Base-by-base conservation (phyloP, 306 rosid genomes). In the Prunus mume region DNA sequence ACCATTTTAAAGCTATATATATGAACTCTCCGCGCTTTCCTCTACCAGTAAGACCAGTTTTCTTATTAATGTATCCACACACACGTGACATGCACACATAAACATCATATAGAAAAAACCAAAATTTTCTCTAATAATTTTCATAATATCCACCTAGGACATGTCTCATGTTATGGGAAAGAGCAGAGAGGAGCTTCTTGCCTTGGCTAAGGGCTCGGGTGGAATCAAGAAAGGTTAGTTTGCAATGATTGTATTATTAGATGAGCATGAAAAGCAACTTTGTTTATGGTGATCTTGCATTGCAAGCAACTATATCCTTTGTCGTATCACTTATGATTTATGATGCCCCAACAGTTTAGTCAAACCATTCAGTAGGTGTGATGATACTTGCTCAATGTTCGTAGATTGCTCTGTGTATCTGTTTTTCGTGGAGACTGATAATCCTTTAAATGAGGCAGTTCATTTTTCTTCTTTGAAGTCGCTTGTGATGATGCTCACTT, bases 1-100 rank as follows among this genome's bases (percentile, higher is more conserved):
- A 87, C 57, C 98, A 93, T 86, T 93, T 86, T 87, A 86, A 84
- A 79, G 88, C 86, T 57, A 75, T 87, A 52, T 93, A 91, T 87
- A 82, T 91, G 91, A 90, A 83, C 77, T 93, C 98, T n/a, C 91
- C 89, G 3, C 86, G 85, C 80, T 93, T 87, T 82, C 98, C 98
- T 82, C 85, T 90, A 45, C 93, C 97, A 24, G 98, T 93, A 93
- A 88, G 93, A 41, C 65, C 61, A 52, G 14, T 47, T 25, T 63
- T 28, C 13, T 64, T 51, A 32, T 71, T 62, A 12, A 68, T 20
- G 34, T 62, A 27, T 24, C 52, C 25, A 34, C 6, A 18, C 8
- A 64, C 25, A 32, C 19, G 3, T 17, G 69, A 64, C 3, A 65
- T 7, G 15, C 7, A 10, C 25, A 19, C 22, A 62, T 6, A 9